Evolutionary conservation across 2,329 filamentous ascomycete genomes (phyloP).

Genomic region (Cercospora sesami): DNA sequence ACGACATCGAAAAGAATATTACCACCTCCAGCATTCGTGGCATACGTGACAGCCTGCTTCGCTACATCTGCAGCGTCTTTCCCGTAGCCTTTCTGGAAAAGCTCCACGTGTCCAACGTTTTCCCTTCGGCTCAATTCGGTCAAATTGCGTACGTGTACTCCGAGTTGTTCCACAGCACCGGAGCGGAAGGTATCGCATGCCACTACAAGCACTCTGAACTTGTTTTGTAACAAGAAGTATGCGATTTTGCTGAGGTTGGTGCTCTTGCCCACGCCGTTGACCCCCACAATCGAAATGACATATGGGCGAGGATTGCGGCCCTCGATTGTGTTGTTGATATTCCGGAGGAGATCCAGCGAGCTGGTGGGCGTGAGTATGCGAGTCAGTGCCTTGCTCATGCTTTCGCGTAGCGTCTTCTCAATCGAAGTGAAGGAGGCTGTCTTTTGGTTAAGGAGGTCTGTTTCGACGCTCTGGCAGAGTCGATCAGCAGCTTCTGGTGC

Average conservation of each 20-base stretch:
- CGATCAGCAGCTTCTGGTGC: constrained; percentile 90
- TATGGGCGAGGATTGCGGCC: constrained; percentile 72
- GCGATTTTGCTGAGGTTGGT: constrained; percentile 98
- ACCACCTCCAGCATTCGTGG: constrained; percentile 57
- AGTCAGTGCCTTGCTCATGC: constrained; percentile 87
- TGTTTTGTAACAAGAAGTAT: constrained; percentile 96
- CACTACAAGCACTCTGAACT: constrained; percentile 90
- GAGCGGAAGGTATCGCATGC: constrained; percentile 97
- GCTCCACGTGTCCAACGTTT: constrained; percentile 74
- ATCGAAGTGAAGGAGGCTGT: constrained; percentile 82
- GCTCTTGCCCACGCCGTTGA: constrained; percentile 97
- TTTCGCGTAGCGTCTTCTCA: constrained; percentile 76
- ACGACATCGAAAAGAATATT: constrained; percentile 74
- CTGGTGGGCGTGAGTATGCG: constrained; percentile 96
- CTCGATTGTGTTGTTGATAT: constrained; percentile 78
- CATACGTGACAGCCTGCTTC: constrained; percentile 85
- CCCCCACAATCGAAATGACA: constrained; percentile 95
- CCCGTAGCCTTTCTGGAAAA: constrained; percentile 97
- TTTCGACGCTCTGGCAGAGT: constrained; percentile 86
- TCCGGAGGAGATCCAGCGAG: constrained; percentile 88
- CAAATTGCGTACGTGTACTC: constrained; percentile 90
- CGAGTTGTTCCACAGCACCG: constrained; percentile 93
- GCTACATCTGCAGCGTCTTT: constrained; percentile 96
- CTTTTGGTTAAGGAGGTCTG: constrained; percentile 84
- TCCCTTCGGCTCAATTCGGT: constrained; percentile 85